These are phyloP conservation scores for Pleurostoma richardsiae DNA, from an alignment of 2,329 filamentous ascomycete species.

Conservation along the genomic window DNA sequence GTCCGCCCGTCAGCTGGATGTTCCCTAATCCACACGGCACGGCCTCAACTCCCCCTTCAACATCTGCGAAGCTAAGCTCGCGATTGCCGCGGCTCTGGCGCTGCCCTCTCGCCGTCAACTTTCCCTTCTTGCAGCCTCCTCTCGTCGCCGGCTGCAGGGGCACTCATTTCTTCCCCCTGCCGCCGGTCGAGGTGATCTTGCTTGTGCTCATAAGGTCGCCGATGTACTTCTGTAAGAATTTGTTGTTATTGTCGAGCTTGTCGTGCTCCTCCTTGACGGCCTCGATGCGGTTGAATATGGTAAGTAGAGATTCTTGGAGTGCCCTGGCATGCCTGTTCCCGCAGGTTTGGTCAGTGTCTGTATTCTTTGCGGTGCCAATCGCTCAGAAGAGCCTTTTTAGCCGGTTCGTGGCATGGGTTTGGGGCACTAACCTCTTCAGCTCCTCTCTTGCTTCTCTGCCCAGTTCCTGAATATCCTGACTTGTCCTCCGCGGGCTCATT, in stretches of 20 bases:
- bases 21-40: too few relatives aligned
- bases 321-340: conserved; percentile 72
- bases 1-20: too few relatives aligned
- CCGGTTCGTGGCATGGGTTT: background rate
- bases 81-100: too few relatives aligned
- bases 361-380: background rate
- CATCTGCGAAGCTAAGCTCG: too few relatives aligned
- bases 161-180: conserved; percentile 47
- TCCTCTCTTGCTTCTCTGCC: conserved; percentile 74
- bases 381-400: too few relatives aligned
- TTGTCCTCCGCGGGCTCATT: conserved; percentile 91
- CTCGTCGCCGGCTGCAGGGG: too few relatives aligned
- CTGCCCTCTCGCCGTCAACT: too few relatives aligned
- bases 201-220: conserved; percentile 89
- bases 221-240: conserved; percentile 96
- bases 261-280: conserved; percentile 92
- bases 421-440: conserved; percentile 44
- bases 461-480: conserved; percentile 83
- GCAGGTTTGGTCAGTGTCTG: background rate
- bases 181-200: conserved; percentile 59
- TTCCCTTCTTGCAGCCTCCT: too few relatives aligned
- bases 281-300: conserved; percentile 90
- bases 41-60: too few relatives aligned
- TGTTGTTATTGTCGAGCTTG: conserved; percentile 95
- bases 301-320: conserved; percentile 82